Evolutionary conservation across 1,139 yeast genomes (phyloP).

Genomic region (Meyerozyma athensensis): DNA sequence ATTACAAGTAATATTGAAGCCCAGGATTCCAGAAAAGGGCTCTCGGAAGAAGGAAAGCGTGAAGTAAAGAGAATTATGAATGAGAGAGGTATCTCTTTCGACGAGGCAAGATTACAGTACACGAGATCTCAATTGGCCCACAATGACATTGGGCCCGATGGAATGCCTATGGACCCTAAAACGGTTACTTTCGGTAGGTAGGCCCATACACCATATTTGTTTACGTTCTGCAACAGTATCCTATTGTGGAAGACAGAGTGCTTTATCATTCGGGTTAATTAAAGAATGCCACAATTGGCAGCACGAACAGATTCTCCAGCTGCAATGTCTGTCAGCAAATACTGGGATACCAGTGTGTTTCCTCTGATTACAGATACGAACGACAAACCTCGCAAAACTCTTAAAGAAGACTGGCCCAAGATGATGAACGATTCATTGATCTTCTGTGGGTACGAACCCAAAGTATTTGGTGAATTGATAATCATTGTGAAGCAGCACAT

Average conservation of each 20-base stretch:
- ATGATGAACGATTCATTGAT: constrained; percentile 51
- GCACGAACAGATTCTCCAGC: background rate
- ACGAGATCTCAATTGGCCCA: constrained; percentile 41
- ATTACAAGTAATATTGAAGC: constrained; percentile 41
- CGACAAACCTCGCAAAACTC: background rate
- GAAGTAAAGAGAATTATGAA: constrained; percentile 55
- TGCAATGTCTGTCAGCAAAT: background rate
- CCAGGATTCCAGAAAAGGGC: constrained; percentile 56
- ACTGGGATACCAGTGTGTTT: constrained; percentile 1
- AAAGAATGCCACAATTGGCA: background rate
- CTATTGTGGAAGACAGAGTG: background rate
- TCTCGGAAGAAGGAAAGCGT: constrained; percentile 50
- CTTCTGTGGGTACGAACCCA: constrained; percentile 49
- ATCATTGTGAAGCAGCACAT: constrained; percentile 51
- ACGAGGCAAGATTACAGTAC: constrained; percentile 61
- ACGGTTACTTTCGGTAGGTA: constrained; percentile 32
- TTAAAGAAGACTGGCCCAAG: constrained; percentile 28
- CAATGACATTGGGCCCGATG: constrained; percentile 48
- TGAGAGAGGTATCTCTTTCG: constrained; percentile 48
- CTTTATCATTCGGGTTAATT: background rate
- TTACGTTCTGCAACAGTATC: background rate
- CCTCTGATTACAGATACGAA: background rate
- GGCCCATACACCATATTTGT: constrained; percentile 3
- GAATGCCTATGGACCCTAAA: constrained; percentile 44
- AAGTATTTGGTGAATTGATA: constrained; percentile 48